phyloP scores from a whole-genome alignment of 768 basidiomycete genomes.

The Leccinellum albellum region DNA sequence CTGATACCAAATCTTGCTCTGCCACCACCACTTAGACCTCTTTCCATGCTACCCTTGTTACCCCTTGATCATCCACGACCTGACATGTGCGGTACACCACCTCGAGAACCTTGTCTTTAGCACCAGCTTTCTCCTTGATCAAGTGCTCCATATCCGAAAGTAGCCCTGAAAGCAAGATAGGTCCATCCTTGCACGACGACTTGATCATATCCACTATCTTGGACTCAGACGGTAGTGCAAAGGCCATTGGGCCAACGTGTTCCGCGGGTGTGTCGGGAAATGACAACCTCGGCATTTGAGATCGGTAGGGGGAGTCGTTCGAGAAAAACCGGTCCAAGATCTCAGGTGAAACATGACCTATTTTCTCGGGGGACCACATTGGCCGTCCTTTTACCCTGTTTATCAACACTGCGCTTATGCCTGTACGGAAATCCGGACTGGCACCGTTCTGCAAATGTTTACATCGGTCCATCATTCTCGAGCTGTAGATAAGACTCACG shows the following conservation, averaged over 20 bases:
- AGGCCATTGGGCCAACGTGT: slow-evolving; percentile 32
- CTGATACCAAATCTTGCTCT: slow-evolving; percentile 8
- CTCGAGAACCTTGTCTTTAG: slow-evolving; percentile 73
- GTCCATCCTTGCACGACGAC: slow-evolving; percentile 39
- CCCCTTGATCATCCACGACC: slow-evolving; percentile 49
- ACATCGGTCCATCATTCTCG: slow-evolving; percentile 7
- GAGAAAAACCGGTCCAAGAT: slow-evolving; percentile 69
- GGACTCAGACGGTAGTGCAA: slow-evolving; percentile 73
- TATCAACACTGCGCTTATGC: slow-evolving; percentile 69
- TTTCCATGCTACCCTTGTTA: slow-evolving; percentile 20
- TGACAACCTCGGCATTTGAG: slow-evolving; percentile 42
- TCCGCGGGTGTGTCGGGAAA: slow-evolving; percentile 34
- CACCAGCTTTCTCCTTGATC: slow-evolving; percentile 46
- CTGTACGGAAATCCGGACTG: slow-evolving; percentile 78
- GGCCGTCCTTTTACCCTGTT: slow-evolving; percentile 52
- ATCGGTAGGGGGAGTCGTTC: slow-evolving; percentile 44
- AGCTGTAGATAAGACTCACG: slow-evolving; percentile 47
- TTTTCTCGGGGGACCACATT: slow-evolving; percentile 64
- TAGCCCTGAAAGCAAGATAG: slow-evolving; percentile 19
- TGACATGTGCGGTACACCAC: slow-evolving; percentile 68
- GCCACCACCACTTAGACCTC: slow-evolving; percentile 16
- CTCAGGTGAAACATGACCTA: slow-evolving; percentile 57
- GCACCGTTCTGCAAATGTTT: slow-evolving; percentile 55
- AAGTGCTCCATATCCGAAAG: slow-evolving; percentile 23
- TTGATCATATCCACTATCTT: slow-evolving; percentile 64